phyloP scores from a whole-genome alignment of 2,329 filamentous ascomycete species.

The Dactylonectria estremocensis region DNA sequence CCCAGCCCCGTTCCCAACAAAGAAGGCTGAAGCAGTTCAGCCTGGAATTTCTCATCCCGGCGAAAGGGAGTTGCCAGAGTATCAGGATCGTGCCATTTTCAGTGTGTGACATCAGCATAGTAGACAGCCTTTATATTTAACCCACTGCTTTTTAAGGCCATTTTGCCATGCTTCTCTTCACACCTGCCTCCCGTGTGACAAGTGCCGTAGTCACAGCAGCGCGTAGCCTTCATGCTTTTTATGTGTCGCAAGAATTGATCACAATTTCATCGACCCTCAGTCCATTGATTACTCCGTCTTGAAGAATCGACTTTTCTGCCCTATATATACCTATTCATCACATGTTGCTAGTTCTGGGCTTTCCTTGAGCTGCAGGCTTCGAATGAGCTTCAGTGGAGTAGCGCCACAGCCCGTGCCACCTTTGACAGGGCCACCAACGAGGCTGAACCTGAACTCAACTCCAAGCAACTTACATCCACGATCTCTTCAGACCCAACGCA shows the following conservation, averaged over 20 bases:
- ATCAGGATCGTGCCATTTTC: background rate
- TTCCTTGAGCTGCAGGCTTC: background rate
- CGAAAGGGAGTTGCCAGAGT: background rate
- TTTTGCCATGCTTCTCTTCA: background rate
- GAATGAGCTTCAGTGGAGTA: background rate
- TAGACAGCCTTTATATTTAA: background rate
- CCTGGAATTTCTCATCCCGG: background rate
- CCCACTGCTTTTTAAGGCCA: background rate
- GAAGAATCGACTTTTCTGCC: no score
- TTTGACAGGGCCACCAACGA: background rate
- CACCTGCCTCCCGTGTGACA: background rate
- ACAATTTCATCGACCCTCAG: no score
- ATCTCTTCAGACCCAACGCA: background rate
- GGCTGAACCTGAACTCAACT: background rate
- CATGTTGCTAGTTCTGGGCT: no score
- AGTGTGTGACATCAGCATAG: background rate
- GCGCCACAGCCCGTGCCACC: conserved; percentile 8
- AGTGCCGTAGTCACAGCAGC: no score
- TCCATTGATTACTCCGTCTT: no score
- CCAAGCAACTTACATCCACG: background rate
- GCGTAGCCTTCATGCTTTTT: no score
- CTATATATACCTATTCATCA: no score
- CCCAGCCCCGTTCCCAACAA: background rate
- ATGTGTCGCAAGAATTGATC: no score
- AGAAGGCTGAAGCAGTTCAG: background rate